Conservation (phyloP, 2,329 filamentous ascomycete genomes). For the Trichophyton schoenleinii region DNA sequence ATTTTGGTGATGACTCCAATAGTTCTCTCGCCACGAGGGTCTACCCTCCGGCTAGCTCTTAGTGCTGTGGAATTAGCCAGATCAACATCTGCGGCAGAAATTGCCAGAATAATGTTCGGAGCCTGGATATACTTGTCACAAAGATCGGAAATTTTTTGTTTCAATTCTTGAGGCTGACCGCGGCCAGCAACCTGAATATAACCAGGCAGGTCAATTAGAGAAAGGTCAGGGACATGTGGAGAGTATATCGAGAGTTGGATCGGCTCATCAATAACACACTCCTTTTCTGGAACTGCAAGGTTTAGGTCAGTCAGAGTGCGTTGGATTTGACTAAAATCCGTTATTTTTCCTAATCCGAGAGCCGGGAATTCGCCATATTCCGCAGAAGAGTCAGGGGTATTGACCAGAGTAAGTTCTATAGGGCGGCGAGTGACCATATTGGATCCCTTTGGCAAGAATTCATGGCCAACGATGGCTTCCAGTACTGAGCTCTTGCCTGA, state of each 20-base stretch:
- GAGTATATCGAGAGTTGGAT: conserved; percentile 95
- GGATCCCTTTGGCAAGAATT: conserved; percentile 92
- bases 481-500: conserved; percentile 96
- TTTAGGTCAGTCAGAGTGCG: conserved; percentile 91
- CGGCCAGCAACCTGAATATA: conserved; percentile 93
- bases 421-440: conserved; percentile 97
- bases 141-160: conserved; percentile 88
- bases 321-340: conserved; percentile 77
- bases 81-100: conserved; percentile 95
- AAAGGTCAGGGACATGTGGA: conserved; percentile 86
- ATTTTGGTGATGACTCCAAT: conserved; percentile 99
- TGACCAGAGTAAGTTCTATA: conserved; percentile 91
- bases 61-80: conserved; percentile 90
- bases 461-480: conserved; percentile 93
- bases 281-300: conserved; percentile 72
- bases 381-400: conserved; percentile 71
- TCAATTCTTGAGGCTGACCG: conserved; percentile 80
- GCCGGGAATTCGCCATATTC: conserved; percentile 97
- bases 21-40: conserved; percentile 85
- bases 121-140: conserved; percentile 97
- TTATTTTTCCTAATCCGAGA: conserved; percentile 74
- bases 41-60: conserved; percentile 76
- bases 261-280: conserved; percentile 92
- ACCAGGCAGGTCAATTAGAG: conserved; percentile 87
- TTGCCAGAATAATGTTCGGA: conserved; percentile 91